Evolutionary conservation across 805 yeast genomes (phyloP).

Genomic region (Nakazawaea wickerhamii): DNA sequence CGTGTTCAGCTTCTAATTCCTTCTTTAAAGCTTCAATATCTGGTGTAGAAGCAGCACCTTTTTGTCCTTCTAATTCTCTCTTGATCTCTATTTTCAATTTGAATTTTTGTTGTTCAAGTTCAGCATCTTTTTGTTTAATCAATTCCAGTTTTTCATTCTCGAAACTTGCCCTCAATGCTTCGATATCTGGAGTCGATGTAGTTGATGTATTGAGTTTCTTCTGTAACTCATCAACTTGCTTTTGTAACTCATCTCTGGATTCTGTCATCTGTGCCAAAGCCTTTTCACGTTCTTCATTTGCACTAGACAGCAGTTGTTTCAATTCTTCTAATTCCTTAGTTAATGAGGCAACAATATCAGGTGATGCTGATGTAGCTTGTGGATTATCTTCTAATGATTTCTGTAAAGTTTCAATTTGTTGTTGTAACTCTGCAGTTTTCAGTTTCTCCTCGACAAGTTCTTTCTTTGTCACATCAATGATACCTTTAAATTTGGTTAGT

Average conservation of each 20-base stretch:
- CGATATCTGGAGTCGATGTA: constrained; percentile 4
- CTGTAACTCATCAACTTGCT: constrained; percentile 12
- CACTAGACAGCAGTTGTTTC: constrained; percentile 13
- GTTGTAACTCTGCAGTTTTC: background rate
- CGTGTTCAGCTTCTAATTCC: constrained; percentile 18
- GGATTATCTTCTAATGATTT: constrained; percentile 13
- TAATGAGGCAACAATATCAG: constrained; percentile 15
- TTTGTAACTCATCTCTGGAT: constrained; percentile 16
- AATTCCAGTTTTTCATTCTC: constrained; percentile 19
- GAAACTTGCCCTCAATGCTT: constrained; percentile 18
- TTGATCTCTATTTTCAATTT: constrained; percentile 21
- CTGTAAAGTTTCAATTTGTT: constrained; percentile 22
- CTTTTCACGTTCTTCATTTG: constrained; percentile 4
- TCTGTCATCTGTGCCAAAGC: constrained; percentile 16
- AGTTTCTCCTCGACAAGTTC: constrained; percentile 10
- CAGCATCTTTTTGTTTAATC: constrained; percentile 14
- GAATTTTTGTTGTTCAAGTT: constrained; percentile 15
- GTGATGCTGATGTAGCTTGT: constrained; percentile 15
- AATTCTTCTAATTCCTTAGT: constrained; percentile 19
- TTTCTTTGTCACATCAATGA: constrained; percentile 7
- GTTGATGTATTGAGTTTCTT: background rate
- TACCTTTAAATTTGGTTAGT: constrained; percentile 12
- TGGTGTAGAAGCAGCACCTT: constrained; percentile 14
- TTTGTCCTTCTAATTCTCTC: constrained; percentile 16
- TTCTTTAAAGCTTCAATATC: constrained; percentile 23